Base-by-base conservation (phyloP, 192 early-diverging fungal species). In the Podila verticillata region DNA sequence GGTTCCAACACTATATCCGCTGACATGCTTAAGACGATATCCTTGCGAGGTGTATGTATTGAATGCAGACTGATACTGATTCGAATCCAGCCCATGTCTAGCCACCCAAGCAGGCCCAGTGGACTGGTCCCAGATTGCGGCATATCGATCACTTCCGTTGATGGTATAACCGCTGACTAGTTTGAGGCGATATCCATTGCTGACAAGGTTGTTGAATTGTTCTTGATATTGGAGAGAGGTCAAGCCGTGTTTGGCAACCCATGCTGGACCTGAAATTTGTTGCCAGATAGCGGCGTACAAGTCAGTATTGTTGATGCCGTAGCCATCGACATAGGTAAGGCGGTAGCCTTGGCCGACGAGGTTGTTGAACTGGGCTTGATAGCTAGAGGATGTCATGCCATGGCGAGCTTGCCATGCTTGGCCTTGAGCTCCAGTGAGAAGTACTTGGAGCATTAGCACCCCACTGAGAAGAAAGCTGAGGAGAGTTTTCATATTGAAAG, bases 21-120 rank as follows among this genome's bases (percentile, higher is more conserved):
- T 54, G 51, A 54, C 51, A 19, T 54, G 51, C 13, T 54, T 54
- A 19, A 54, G 24, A 54, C 51, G 51, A 24, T 54, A 54, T 54
- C 51, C 51, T 15, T 54, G 51, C 15, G 51, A 54, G 51, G 24
- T 24, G 13, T 54, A 54, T 22, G 51, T 54, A 24, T 17, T 54
- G 13, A 54, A 54, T 19, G 51, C 51, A 5, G 4, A 19, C 15
- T 54, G 51, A 24, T 54, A 54, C 13, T 54, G 51, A 54, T 19
- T 13, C 15, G 51, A 54, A 24, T 54, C 51, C 51, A 54, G 6
- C 20, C 24, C 24, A 24, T 54, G 51, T 24, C 1, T 54, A 24
- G 51, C 51, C 51, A 54, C 51, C 51, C 51, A 54, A 24, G 51
- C 51, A 24, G 51, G 51, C 20, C 51, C 51, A 54, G 51, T 22